Evolutionary conservation across 1,139 yeast species (phyloP).

Genomic region (Candida mesenterica): DNA sequence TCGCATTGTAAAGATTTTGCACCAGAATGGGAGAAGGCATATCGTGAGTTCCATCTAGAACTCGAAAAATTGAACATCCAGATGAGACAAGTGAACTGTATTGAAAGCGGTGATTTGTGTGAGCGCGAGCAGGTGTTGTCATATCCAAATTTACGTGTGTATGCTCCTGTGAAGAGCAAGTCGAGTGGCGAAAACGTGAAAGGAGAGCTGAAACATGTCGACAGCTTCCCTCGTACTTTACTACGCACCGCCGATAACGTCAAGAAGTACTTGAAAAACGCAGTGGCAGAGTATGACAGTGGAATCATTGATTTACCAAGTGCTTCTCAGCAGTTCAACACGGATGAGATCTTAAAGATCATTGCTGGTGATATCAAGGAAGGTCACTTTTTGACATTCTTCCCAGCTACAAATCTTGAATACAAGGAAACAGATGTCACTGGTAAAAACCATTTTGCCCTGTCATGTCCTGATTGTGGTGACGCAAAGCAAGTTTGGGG

Average conservation of each 20-base stretch:
- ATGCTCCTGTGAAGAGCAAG: slow-evolving; percentile 48
- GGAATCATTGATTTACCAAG: slow-evolving; percentile 37
- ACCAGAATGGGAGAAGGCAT: slow-evolving; percentile 40
- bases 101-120: slow-evolving; percentile 71
- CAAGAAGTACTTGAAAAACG: slow-evolving; percentile 51
- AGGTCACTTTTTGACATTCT: slow-evolving; percentile 61
- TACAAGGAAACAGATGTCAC: slow-evolving; percentile 36
- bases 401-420: slow-evolving; percentile 53
- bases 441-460: slow-evolving; percentile 34
- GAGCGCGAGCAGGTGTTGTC: slow-evolving; percentile 52
- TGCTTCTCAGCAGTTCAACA: slow-evolving; percentile 31
- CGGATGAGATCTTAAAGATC: slow-evolving; percentile 36
- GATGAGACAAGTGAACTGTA: slow-evolving; percentile 71
- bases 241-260: slow-evolving; percentile 49
- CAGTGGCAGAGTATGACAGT: slow-evolving; percentile 46
- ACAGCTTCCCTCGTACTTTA: slow-evolving; percentile 45
- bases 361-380: slow-evolving; percentile 47
- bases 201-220: slow-evolving; percentile 37
- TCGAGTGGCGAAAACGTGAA: slow-evolving; percentile 24
- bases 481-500: slow-evolving; percentile 58
- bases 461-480: slow-evolving; percentile 48
- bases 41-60: slow-evolving; percentile 35
- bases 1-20: slow-evolving; percentile 65
- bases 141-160: slow-evolving; percentile 62
- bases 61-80: slow-evolving; percentile 43